Conservation (phyloP, 106 monocot species). For the Allium fistulosum region DNA sequence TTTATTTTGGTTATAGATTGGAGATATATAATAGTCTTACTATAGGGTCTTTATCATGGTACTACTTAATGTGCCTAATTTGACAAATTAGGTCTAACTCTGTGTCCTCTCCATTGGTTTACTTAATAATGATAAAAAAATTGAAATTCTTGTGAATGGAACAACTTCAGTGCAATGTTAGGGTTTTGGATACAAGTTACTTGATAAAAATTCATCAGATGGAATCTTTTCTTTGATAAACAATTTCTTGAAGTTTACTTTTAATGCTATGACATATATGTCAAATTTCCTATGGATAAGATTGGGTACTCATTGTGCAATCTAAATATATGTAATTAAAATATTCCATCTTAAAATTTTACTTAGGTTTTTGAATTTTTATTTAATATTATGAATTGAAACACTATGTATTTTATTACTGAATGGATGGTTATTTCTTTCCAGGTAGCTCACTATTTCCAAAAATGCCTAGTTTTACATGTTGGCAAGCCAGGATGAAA, state of each 20-base stretch:
- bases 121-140: conserved; percentile 61
- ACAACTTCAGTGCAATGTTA: conserved; percentile 84
- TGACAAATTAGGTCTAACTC: conserved; percentile 81
- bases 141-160: conserved; percentile 81
- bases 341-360: conserved; percentile 90
- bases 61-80: conserved; percentile 91
- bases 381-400: no score
- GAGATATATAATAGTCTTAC: conserved; percentile 88
- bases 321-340: conserved; percentile 84
- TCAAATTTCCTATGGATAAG: conserved; percentile 92
- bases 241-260: conserved; percentile 84
- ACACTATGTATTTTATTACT: no score
- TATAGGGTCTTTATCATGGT: conserved; percentile 96
- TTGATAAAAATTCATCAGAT: conserved; percentile 69
- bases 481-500: conserved; percentile 94
- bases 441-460: conserved; percentile 92
- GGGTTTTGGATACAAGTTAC: conserved; percentile 86
- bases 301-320: conserved; percentile 86
- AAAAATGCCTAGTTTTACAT: conserved; percentile 94
- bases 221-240: conserved; percentile 92
- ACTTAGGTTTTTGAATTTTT: conserved; percentile 55
- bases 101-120: conserved; percentile 68
- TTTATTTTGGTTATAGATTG: conserved; percentile 91
- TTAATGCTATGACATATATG: conserved; percentile 83
- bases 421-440: no score